Evolutionary conservation across 257 asterid genomes (phyloP), one percentile per base, ranked within the genome.

Genomic region (Lavandula angustifolia): DNA sequence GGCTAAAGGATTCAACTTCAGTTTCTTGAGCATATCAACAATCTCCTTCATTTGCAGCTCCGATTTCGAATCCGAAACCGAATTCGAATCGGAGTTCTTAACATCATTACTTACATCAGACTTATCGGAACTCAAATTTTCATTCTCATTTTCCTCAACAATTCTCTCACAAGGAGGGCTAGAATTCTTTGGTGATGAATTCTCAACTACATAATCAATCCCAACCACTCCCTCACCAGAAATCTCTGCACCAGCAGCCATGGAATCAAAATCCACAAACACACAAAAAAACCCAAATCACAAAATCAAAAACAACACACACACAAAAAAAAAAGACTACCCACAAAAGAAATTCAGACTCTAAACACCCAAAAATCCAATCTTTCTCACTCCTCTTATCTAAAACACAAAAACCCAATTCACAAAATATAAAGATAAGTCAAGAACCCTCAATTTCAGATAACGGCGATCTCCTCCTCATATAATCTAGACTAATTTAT

Each of bases 201-300:
- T 78, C 79, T 76, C 80, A 67, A 46, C 63, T 72, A 75, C 82
- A 57, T 73, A 72, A 50, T 76, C 80, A 77, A 75, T 74, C 48
- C 77, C 82, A 78, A 78, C 69, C 74, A 74, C 86, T 64, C 85
- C 76, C 76, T 84, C 95, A 80, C 80, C 92, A 71, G 76, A 77
- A 68, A 80, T 85, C 79, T 87, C 95, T 60, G 95, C 82, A 74
- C 84, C 98, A 70, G 88, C 95, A 68, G 94, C 96, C 98, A 91
- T 88, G 73, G 76, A 79, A 79, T 76, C 78, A 70, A 69, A 55
- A 33, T 74, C 68, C 70, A 53, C 53, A 71, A 66, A 53, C 67
- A 68, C 59, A 64, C 48, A 70, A 35, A 33, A 35, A 32, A 4
- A 47, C 74, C 68, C 72, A 68, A 69, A 73, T 43, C 38, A 12